These are phyloP conservation scores for Paecilomyces formosus DNA, from an alignment of 2,329 filamentous ascomycete genomes.

Conservation along the genomic window DNA sequence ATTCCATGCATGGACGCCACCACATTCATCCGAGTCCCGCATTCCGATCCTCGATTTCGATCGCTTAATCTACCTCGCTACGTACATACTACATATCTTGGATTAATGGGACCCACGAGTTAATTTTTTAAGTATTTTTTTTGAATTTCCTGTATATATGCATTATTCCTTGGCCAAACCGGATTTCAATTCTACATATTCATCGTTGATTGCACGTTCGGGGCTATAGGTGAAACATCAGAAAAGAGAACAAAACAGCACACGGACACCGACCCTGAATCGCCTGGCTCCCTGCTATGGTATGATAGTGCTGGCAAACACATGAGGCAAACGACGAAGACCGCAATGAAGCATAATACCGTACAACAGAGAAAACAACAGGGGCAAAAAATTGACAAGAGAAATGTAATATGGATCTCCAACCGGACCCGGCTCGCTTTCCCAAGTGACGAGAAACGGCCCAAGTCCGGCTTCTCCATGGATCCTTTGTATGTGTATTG, in stretches of 20 bases:
- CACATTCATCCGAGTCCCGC: not conserved
- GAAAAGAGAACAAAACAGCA: slow-evolving; percentile 3
- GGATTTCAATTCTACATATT: not conserved
- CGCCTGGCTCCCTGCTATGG: slow-evolving; percentile 21
- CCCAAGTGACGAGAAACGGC: not conserved
- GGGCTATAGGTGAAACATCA: not conserved
- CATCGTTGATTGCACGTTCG: not conserved
- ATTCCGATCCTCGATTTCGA: not conserved
- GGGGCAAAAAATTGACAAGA: not conserved
- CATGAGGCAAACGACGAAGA: slow-evolving; percentile 8
- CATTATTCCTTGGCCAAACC: not conserved
- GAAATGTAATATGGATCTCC: not conserved
- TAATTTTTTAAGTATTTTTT: not conserved
- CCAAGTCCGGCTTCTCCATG: not conserved
- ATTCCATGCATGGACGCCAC: not conserved
- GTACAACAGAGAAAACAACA: not conserved
- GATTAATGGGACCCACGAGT: not conserved
- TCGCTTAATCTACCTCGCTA: not conserved
- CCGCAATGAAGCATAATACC: slow-evolving; percentile 6
- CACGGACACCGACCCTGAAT: slow-evolving; percentile 3
- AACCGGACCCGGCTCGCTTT: not conserved
- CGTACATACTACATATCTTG: not conserved
- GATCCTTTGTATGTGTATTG: not conserved
- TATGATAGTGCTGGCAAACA: slow-evolving; percentile 11
- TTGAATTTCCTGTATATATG: not conserved